A percentile compares a stretch with the other conserved stretches of the same genome.
Conservation (phyloP, 345 rosid species). For the Salix arbutifolia region DNA sequence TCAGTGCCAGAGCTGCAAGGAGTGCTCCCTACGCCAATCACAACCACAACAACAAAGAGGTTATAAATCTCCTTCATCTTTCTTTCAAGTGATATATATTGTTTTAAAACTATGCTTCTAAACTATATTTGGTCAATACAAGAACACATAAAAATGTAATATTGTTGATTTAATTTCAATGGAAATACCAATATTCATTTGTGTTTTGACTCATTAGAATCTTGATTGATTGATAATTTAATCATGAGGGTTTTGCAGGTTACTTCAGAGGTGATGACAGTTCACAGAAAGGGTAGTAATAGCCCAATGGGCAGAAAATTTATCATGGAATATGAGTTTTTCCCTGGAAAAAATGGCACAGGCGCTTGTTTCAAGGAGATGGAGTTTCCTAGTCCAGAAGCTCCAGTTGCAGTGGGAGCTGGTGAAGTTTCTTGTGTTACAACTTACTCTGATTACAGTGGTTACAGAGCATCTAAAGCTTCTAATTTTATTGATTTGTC, state of each 20-base stretch:
- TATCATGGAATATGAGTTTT: conserved; percentile 64
- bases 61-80: conserved; percentile 1
- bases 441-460: conserved; percentile 15
- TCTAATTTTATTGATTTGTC: conserved; percentile 74
- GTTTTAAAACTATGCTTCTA: neutral
- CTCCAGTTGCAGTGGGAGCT: conserved; percentile 29
- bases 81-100: neutral
- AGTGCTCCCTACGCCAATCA: conserved; percentile 21
- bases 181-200: too few species aligned
- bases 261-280: conserved; percentile 23
- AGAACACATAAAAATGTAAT: too few species aligned
- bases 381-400: conserved; percentile 27
- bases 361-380: conserved; percentile 35
- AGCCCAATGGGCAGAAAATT: conserved; percentile 22
- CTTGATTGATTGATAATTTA: neutral
- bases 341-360: conserved; percentile 41
- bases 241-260: conserved; percentile 18
- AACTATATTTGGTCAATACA: neutral
- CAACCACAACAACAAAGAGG: conserved; percentile 18
- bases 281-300: conserved; percentile 30
- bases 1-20: conserved; percentile 19
- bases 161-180: too few species aligned
- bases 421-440: conserved; percentile 33
- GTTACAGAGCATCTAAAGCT: conserved; percentile 14
- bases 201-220: neutral